Base-by-base conservation (phyloP, 768 basidiomycete genomes). In the Macrolepiota dolichaula region DNA sequence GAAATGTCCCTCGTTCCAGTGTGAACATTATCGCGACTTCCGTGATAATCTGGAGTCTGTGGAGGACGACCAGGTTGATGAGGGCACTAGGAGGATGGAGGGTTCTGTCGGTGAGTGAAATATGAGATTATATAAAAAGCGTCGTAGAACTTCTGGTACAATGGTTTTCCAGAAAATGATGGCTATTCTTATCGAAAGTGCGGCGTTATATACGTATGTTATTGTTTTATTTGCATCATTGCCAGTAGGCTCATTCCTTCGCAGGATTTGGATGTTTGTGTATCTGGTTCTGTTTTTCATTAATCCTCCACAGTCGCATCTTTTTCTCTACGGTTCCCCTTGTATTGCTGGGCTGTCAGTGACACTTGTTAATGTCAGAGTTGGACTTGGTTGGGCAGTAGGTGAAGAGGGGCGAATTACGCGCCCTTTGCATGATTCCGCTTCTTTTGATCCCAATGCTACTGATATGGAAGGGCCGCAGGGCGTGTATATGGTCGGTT, bases 101-200 rank as follows among this genome's bases (percentile, higher is more conserved):
- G 17, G 19, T 17, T 44, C 19, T 44, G 19, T n/a, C 19, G 42
- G 42, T 44, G 19, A n/a, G 42, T 19, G 29, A 32, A 7, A 7
- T n/a, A 42, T 19, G 19, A 10, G n/a, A n/a, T 17, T 17, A n/a
- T 44, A n/a, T 7, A 44, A n/a, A 3, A n/a, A 17, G 42, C 19
- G 9, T 4, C 42, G 7, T n/a, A 4, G 19, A 19, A 44, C 17
- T 19, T 22, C 42, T n/a, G 19, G 17, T 44, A 44, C 19, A 13
- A 17, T 17, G 9, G 19, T 19, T 7, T 44, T 44, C 42, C 11
- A 57, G 55, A 57, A 36, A 49, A 12, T 57, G 2, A 32, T 57
- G 2, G 24, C 44, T 19, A 65, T 65, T 29, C 50, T 65, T 47
- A 53, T 62, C 9, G 64, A 65, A 35, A 65, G 64, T 40, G 64